Conservation (phyloP, 139 green algal species). For the Zygnema circumcarinatum region DNA sequence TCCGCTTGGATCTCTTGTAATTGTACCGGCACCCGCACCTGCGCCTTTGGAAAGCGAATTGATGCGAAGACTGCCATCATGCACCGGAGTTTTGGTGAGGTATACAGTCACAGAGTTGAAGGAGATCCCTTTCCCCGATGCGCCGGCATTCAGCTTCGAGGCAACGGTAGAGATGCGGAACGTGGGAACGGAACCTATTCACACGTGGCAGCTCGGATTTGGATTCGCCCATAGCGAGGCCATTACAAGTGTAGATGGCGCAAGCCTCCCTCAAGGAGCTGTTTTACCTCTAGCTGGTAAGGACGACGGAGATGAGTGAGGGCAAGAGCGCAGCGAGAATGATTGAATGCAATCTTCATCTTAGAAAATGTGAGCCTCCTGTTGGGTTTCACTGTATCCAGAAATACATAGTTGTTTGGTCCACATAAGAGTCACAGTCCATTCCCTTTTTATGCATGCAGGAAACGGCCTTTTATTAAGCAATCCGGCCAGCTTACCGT, state of each 20-base stretch:
- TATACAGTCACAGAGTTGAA: constrained; percentile 3
- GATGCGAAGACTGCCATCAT: constrained; percentile 6
- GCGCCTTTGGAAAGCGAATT: not conserved
- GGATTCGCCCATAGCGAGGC: constrained; percentile 16
- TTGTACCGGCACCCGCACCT: not conserved
- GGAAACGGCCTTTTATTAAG: constrained; percentile 2
- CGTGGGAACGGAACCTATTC: constrained; percentile 2
- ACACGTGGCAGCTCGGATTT: constrained; percentile 1
- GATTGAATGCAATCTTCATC: too few relatives aligned
- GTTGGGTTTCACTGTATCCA: too few relatives aligned
- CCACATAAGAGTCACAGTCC: too few relatives aligned
- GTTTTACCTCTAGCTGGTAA: constrained; percentile 14
- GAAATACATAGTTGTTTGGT: too few relatives aligned
- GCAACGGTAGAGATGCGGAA: constrained; percentile 13
- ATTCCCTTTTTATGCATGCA: too few relatives aligned
- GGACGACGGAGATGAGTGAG: too few relatives aligned
- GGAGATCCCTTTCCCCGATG: not conserved
- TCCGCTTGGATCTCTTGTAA: not conserved
- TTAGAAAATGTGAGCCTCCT: too few relatives aligned
- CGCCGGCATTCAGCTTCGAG: constrained; percentile 28
- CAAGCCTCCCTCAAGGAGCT: not conserved
- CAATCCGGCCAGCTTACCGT: not conserved
- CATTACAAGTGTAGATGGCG: constrained; percentile 10
- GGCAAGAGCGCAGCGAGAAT: too few relatives aligned
- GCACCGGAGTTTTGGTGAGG: not conserved